Evolutionary conservation across 345 rosid genomes (phyloP), one percentile per base, ranked within the genome.

Genomic region (Gossypium thurberi): DNA sequence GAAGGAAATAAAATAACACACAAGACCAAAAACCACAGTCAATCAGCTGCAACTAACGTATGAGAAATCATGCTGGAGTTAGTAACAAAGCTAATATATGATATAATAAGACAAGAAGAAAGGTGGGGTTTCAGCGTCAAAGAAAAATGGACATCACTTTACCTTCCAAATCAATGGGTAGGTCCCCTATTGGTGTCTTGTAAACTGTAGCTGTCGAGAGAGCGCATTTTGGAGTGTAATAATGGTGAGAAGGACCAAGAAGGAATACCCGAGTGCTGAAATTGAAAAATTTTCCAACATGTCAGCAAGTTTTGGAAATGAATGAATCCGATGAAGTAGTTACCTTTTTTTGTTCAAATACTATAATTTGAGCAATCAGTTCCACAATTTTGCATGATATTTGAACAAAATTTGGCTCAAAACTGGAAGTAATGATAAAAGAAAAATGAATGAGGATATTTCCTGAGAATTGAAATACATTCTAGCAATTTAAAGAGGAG

Each of bases 221-320:
- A 50, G 91, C 88, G 79, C 99, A 95, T 75, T 81, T 92, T 46
- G 93, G 88, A 33, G 98, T 95, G 78, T 92, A 89, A 65, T 78
- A 85, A 70, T 95, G 97, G 78, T 92, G 99, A 75, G 99, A 95
- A 33, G 94, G 98, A 75, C 98, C 98, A 13, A 92, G 96, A 81
- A 92, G 88, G 83, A 95, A 95, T 63, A 95, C 77, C 76, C 98
- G 87, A 28, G 90, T 82, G 81, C 98, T 94, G 88, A 83, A 82
- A 83, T 17, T 6, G 64, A n/a, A 65, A 33, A 14, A 72, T 44
- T 43, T 58, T 70, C 28, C 43, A 60, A 67, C 26, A 47, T 62
- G 51, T 78, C 73, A 79, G 71, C 55, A 74, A 65, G 15, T 13
- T 20, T n/a, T 12, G 43, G 23, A 46, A 58, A 55, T 63, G 40